A percentile compares a stretch with the other conserved stretches of the same genome.
Conservation (phyloP, 2,329 filamentous ascomycete species). For the Ceratocystiopsis sp. region DNA sequence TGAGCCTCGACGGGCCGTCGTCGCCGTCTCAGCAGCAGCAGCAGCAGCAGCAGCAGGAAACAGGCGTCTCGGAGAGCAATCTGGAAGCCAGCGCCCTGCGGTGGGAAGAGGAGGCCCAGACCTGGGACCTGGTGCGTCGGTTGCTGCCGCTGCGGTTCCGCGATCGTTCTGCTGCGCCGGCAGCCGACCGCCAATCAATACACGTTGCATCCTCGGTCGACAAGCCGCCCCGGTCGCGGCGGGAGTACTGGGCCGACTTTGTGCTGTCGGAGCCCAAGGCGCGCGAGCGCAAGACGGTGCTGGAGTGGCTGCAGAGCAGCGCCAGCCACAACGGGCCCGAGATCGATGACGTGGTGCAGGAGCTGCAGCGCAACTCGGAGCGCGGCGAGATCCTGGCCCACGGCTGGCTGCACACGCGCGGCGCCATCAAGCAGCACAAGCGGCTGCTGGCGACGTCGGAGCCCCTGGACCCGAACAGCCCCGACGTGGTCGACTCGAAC, state of each 20-base stretch:
- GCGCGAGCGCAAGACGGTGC: constrained; percentile 59
- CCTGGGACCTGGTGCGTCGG: constrained; percentile 71
- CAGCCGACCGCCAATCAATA: constrained; percentile 8
- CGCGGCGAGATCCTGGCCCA: constrained; percentile 68
- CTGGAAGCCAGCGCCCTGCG: constrained; percentile 32
- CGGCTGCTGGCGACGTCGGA: constrained; percentile 52
- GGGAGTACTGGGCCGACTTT: constrained; percentile 50
- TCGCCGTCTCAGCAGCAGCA: neutral
- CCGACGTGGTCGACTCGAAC: constrained; percentile 37
- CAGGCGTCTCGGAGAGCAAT: neutral
- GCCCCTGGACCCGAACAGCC: constrained; percentile 44
- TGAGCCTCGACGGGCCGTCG: constrained; percentile 35
- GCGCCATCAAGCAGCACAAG: constrained; percentile 81
- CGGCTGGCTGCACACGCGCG: constrained; percentile 84
- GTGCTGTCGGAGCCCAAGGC: constrained; percentile 55
- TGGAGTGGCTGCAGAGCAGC: constrained; percentile 74
- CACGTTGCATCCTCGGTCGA: constrained; percentile 5
- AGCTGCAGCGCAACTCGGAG: constrained; percentile 60
- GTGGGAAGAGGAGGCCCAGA: constrained; percentile 72
- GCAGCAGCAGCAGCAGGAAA: constrained; percentile 12
- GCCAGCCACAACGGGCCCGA: constrained; percentile 53
- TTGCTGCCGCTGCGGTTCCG: constrained; percentile 55
- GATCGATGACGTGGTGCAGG: constrained; percentile 58
- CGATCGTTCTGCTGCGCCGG: constrained; percentile 16
- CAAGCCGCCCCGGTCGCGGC: constrained; percentile 13